These are phyloP conservation scores for Phaffomyces thermotolerans DNA, from an alignment of 805 yeast species.

Conservation along the genomic window DNA sequence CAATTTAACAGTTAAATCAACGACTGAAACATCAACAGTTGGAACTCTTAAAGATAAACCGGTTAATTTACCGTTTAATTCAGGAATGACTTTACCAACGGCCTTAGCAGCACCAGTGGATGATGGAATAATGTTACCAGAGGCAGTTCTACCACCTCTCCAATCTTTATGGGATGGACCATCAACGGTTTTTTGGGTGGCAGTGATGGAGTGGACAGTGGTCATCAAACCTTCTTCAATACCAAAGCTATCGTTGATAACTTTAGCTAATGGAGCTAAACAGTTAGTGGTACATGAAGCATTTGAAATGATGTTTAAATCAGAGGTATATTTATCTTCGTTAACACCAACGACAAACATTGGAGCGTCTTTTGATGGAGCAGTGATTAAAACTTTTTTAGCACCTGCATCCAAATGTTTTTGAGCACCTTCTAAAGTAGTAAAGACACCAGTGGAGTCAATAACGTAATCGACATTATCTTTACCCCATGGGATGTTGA, in stretches of 20 bases:
- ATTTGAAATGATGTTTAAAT: conserved; percentile 54
- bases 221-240: conserved; percentile 73
- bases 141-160: conserved; percentile 78
- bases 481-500: conserved; percentile 62
- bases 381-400: conserved; percentile 65
- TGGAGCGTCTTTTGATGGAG: conserved; percentile 67
- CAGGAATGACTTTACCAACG: conserved; percentile 68
- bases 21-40: conserved; percentile 67
- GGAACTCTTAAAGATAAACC: conserved; percentile 73
- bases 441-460: conserved; percentile 71
- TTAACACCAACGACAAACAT: conserved; percentile 70
- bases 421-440: conserved; percentile 55
- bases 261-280: conserved; percentile 68
- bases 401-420: conserved; percentile 70
- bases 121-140: conserved; percentile 69
- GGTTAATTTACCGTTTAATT: conserved; percentile 63
- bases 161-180: conserved; percentile 76
- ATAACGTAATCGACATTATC: conserved; percentile 54
- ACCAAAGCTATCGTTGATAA: conserved; percentile 57
- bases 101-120: conserved; percentile 77
- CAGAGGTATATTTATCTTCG: conserved; percentile 49
- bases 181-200: conserved; percentile 68
- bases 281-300: conserved; percentile 74
- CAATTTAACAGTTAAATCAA: conserved; percentile 62
- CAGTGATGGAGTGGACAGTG: conserved; percentile 66